Base-by-base conservation (phyloP, 1,139 yeast species). In the Kodamaea ohmeri region DNA sequence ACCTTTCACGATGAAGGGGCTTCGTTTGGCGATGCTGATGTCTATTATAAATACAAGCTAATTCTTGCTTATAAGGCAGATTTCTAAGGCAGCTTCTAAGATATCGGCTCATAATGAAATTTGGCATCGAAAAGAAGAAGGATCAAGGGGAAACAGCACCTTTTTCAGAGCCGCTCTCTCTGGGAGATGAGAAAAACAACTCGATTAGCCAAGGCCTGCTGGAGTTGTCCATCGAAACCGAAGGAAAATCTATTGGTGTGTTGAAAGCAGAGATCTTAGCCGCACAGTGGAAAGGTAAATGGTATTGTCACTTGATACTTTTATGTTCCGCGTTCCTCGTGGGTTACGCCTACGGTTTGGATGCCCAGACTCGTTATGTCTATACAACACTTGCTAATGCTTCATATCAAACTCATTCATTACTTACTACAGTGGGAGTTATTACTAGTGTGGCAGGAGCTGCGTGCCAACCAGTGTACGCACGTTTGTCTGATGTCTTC, bases 251-350 rank as follows among this genome's bases (percentile, higher is more conserved):
- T 2, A 43, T 56, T 37, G 71, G 71, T 36, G 67, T 66, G 21
- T 41, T 52, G 34, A 63, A 57, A 43, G 63, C 67, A 12, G 69
- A 65, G 45, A 47, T 65, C 20, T 51, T 66, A 39, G 60, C 64
- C 20, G 49, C 51, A 12, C 66, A 61, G 44, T 58, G 58, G 56
- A 44, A 50, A 15, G 44, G 46, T 12, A 37, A 37, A 16, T 49
- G 53, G 49, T 46, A 45, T 39, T 49, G 51, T 35, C 54, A 48
- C 28, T 33, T 37, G 1, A 37, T 51, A 4, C 46, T 58, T 36
- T 52, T 56, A 31, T 24, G 53, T 29, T 44, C 58, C 25, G 53
- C 58, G 9, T 62, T 62, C 40, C 38, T 55, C 13, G 61, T 59
- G 32, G 63, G 64, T 19, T 63, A 59, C 42, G 55, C 56, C 29